Percentiles rank a stretch among this genome's conserved stretches.
Evolutionary conservation across 371 early-diverging fungal species (phyloP).

Genomic region (Dinochytrium kinnereticum): DNA sequence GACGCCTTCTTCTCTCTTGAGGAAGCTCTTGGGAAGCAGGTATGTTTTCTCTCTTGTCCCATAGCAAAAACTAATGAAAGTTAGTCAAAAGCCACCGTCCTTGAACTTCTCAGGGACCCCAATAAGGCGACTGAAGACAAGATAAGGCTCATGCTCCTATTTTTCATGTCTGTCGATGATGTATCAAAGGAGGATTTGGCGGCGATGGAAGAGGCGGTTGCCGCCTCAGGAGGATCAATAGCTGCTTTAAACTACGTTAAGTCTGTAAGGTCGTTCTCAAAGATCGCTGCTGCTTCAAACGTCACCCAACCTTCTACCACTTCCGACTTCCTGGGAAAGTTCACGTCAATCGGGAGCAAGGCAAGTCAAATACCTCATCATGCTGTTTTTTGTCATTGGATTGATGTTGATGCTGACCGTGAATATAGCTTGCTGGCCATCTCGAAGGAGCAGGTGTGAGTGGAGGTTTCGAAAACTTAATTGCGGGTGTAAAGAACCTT

Average conservation of each 20-base stretch:
- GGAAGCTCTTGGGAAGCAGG: slow-evolving; percentile 63
- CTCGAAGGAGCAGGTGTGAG: slow-evolving; percentile 79
- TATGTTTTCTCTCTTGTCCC: slow-evolving; percentile 14
- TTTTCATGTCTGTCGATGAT: slow-evolving; percentile 76
- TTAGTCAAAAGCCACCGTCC: slow-evolving; percentile 73
- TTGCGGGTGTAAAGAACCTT: slow-evolving; percentile 94
- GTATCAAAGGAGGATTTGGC: slow-evolving; percentile 78
- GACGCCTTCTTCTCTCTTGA: slow-evolving; percentile 96
- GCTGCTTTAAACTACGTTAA: slow-evolving; percentile 81
- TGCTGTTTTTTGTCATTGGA: neutral
- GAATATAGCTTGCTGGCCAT: slow-evolving; percentile 71
- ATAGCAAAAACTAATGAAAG: neutral
- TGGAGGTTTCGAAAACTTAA: slow-evolving; percentile 79
- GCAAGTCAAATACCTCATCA: slow-evolving; percentile 54
- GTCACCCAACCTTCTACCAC: neutral
- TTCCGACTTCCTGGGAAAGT: slow-evolving; percentile 19
- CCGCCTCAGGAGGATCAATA: slow-evolving; percentile 75
- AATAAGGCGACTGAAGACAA: slow-evolving; percentile 88
- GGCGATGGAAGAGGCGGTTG: slow-evolving; percentile 80
- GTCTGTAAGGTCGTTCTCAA: slow-evolving; percentile 37
- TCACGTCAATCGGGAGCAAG: slow-evolving; percentile 18
- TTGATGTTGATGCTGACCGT: neutral
- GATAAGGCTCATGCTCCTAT: slow-evolving; percentile 87
- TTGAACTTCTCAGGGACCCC: slow-evolving; percentile 81
- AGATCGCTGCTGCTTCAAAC: slow-evolving; percentile 32